Evolutionary conservation across 805 yeast species (phyloP).

Genomic region (Starmerella bombi): DNA sequence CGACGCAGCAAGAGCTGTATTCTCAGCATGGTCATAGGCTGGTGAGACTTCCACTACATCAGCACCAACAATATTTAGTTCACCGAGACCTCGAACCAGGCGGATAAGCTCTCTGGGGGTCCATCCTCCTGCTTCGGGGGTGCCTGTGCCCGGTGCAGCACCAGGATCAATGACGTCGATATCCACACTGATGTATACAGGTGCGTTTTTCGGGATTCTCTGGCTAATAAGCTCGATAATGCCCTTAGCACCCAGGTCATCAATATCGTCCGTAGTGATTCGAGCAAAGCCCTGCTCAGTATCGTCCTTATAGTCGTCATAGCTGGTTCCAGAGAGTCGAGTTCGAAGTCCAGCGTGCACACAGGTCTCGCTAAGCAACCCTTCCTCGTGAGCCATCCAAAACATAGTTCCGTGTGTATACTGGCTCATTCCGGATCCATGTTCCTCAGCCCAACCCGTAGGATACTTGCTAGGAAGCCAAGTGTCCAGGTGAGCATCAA

Average conservation of each 20-base stretch:
- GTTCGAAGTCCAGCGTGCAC: conserved; percentile 71
- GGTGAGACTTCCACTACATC: conserved; percentile 68
- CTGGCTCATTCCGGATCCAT: conserved; percentile 40
- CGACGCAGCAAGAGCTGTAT: conserved; percentile 52
- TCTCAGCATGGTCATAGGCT: conserved; percentile 47
- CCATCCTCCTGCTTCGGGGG: conserved; percentile 67
- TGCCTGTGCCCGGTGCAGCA: conserved; percentile 66
- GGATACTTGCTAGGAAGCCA: conserved; percentile 75
- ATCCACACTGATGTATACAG: conserved; percentile 69
- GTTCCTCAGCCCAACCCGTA: conserved; percentile 43
- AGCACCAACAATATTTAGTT: conserved; percentile 53
- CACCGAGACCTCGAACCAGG: conserved; percentile 46
- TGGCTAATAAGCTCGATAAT: conserved; percentile 42
- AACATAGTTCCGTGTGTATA: conserved; percentile 79
- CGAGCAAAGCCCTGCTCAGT: conserved; percentile 54
- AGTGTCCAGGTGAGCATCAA: conserved; percentile 77
- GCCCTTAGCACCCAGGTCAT: conserved; percentile 49
- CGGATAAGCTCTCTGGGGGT: conserved; percentile 50
- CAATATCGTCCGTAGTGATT: conserved; percentile 59
- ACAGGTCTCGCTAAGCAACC: conserved; percentile 43
- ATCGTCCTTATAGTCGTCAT: conserved; percentile 55
- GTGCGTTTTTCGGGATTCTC: conserved; percentile 44
- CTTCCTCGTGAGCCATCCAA: conserved; percentile 67
- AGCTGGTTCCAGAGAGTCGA: conserved; percentile 47
- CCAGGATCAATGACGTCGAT: conserved; percentile 62